Conservation (phyloP, 2,329 filamentous ascomycete species). For the Trichoderma arundinaceum region DNA sequence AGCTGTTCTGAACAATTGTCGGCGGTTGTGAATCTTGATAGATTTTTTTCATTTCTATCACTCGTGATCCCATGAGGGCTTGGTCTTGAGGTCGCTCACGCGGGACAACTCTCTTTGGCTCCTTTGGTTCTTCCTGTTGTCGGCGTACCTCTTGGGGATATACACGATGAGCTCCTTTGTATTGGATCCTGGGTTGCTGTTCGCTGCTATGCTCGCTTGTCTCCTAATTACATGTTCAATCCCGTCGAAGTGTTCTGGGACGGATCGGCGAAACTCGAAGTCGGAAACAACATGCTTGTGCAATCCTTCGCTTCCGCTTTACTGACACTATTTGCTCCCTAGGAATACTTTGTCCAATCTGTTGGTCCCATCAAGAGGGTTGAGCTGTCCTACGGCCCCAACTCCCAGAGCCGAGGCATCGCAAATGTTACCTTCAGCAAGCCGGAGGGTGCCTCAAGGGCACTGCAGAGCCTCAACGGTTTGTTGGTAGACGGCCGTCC, state of each 20-base stretch:
- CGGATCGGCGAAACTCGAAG: slow-evolving; percentile 43
- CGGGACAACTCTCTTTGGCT: neutral
- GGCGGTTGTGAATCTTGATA: neutral
- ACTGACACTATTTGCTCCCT: slow-evolving; percentile 72
- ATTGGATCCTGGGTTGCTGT: slow-evolving; percentile 30
- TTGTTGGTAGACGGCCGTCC: slow-evolving; percentile 87
- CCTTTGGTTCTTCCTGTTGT: neutral
- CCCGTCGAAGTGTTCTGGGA: slow-evolving; percentile 30
- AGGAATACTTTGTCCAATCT: slow-evolving; percentile 95
- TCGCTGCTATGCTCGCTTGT: slow-evolving; percentile 44
- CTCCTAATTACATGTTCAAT: slow-evolving; percentile 24
- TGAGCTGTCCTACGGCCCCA: slow-evolving; percentile 89
- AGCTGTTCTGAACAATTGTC: slow-evolving; percentile 3
- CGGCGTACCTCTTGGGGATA: slow-evolving; percentile 1
- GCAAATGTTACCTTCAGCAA: slow-evolving; percentile 87
- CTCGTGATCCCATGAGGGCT: neutral
- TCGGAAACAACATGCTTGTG: slow-evolving; percentile 40
- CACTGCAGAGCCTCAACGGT: slow-evolving; percentile 82
- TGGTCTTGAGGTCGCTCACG: neutral
- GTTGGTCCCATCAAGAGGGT: slow-evolving; percentile 91
- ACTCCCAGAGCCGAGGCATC: slow-evolving; percentile 88
- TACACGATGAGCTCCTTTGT: neutral
- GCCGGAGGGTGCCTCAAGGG: slow-evolving; percentile 80
- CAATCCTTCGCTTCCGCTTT: slow-evolving; percentile 47
- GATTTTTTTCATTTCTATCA: neutral